Conservation (phyloP, 164 flowering plant genomes). For the Saururus chinensis region DNA sequence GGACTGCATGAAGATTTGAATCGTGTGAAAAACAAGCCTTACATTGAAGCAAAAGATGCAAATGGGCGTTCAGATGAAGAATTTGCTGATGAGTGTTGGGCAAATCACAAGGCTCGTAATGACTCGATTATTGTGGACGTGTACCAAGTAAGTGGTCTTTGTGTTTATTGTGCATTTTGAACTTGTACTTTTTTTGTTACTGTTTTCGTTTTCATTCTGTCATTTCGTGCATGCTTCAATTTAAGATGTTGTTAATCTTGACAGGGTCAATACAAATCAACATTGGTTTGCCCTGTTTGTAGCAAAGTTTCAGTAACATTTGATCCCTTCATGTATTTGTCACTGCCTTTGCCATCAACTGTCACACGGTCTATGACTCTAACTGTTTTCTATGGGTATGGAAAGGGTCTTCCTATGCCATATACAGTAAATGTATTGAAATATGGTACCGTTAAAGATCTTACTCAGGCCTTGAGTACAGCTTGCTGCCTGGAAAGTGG, state of each 20-base stretch:
- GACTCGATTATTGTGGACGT: slow-evolving; percentile 90
- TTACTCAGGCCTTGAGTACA: slow-evolving; percentile 41
- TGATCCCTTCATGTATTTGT: slow-evolving; percentile 92
- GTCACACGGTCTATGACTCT: slow-evolving; percentile 63
- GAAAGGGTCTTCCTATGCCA: slow-evolving; percentile 81
- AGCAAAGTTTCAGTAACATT: slow-evolving; percentile 81
- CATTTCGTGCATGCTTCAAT: neutral
- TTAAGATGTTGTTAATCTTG: neutral
- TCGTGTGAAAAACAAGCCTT: slow-evolving; percentile 88
- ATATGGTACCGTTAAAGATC: slow-evolving; percentile 65
- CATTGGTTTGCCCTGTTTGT: slow-evolving; percentile 84
- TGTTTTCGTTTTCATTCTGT: neutral
- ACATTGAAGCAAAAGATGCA: slow-evolving; percentile 74
- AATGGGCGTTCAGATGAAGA: slow-evolving; percentile 78
- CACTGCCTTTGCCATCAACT: slow-evolving; percentile 77
- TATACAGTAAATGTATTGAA: slow-evolving; percentile 62
- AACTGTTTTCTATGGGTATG: slow-evolving; percentile 73
- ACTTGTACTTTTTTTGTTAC: neutral
- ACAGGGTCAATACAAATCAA: slow-evolving; percentile 96
- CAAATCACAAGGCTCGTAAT: slow-evolving; percentile 84
- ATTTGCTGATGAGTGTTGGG: slow-evolving; percentile 86
- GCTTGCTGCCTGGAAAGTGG: slow-evolving; percentile 69
- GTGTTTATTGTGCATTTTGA: neutral
- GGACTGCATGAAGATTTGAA: slow-evolving; percentile 98
- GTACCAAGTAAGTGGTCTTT: slow-evolving; percentile 56